These are phyloP conservation scores for Dactylonectria estremocensis DNA, from an alignment of 2,329 filamentous ascomycete genomes.

Conservation along the genomic window DNA sequence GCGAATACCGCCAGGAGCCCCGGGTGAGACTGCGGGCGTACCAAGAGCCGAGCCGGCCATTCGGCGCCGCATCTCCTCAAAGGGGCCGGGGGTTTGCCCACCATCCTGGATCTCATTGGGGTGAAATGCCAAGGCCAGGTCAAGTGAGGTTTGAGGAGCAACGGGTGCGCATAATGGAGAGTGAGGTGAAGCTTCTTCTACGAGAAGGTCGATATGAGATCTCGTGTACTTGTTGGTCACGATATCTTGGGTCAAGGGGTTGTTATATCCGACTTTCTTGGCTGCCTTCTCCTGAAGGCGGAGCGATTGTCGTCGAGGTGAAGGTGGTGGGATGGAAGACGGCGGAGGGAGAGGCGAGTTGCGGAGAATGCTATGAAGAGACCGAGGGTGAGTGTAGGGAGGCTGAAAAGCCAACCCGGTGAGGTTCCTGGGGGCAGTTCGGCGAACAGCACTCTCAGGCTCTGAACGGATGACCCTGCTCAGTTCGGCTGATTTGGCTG, in stretches of 20 bases:
- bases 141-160: conserved; percentile 61
- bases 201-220: conserved; percentile 75
- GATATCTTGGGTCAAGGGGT: conserved; percentile 75
- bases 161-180: conserved; percentile 54
- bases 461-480: conserved; percentile 33
- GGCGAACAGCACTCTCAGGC: conserved; percentile 33
- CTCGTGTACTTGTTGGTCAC: conserved; percentile 73
- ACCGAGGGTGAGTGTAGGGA: conserved; percentile 72
- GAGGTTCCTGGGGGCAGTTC: conserved; percentile 28
- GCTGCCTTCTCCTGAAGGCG: conserved; percentile 69
- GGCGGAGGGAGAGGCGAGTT: conserved; percentile 75
- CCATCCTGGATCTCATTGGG: conserved; percentile 72
- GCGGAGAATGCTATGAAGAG: conserved; percentile 75
- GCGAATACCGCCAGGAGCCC: conserved; percentile 61
- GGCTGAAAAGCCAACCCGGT: conserved; percentile 50
- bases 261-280: conserved; percentile 73
- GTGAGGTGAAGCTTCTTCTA: conserved; percentile 69
- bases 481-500: conserved; percentile 24
- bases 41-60: conserved; percentile 65
- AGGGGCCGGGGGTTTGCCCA: conserved; percentile 74
- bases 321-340: conserved; percentile 65
- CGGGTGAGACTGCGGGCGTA: conserved; percentile 58
- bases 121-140: conserved; percentile 66
- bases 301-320: conserved; percentile 68
- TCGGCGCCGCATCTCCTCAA: conserved; percentile 73